Evolutionary conservation across 1,284 basidiomycete species (phyloP).

Genomic region (Tilletia walkeri): DNA sequence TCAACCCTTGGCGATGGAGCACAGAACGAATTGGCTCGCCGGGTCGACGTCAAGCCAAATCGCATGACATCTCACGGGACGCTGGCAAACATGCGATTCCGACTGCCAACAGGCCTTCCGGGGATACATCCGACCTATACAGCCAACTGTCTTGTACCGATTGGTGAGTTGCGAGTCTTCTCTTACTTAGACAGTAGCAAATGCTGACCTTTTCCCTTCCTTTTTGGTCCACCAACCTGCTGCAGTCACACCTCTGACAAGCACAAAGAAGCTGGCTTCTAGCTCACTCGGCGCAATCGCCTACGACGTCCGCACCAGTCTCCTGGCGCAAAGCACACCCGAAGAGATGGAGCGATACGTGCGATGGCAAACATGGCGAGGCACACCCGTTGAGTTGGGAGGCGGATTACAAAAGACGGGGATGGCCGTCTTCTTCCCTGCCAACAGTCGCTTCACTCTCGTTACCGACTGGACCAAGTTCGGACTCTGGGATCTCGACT

Average conservation of each 20-base stretch:
- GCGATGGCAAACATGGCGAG: constrained; percentile 12
- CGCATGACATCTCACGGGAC: constrained; percentile 5
- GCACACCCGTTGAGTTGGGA: not conserved
- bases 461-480: constrained; percentile 17
- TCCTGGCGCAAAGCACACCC: not conserved
- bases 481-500: constrained; percentile 15
- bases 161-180: not conserved
- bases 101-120: not conserved
- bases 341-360: constrained; percentile 9
- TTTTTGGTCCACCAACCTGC: too few species aligned
- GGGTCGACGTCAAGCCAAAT: constrained; percentile 14
- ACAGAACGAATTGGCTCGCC: constrained; percentile 13
- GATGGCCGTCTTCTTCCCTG: constrained; percentile 14
- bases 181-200: not conserved
- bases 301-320: not conserved
- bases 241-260: not conserved
- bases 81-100: constrained; percentile 1
- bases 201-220: too few species aligned
- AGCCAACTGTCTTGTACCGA: not conserved
- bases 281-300: constrained; percentile 1
- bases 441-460: constrained; percentile 2
- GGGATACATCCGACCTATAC: constrained; percentile 6
- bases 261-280: not conserved
- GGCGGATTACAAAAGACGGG: constrained; percentile 5
- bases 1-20: too few species aligned